Percentiles rank a stretch among this genome's conserved stretches.
Evolutionary conservation across 2,329 filamentous ascomycete genomes (phyloP).

Genomic region (Pyrenochaeta sp.): DNA sequence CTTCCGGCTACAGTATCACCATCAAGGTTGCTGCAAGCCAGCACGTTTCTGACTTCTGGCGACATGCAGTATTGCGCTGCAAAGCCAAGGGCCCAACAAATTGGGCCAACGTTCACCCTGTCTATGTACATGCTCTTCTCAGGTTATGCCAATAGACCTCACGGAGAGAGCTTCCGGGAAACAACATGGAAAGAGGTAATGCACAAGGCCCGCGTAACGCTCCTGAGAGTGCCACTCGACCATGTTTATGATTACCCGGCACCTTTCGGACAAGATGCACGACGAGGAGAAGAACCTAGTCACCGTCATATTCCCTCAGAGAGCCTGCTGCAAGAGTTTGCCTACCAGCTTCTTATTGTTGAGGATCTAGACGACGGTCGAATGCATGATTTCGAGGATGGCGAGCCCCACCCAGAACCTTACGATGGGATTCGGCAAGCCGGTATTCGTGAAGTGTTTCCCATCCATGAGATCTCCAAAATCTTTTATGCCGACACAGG

Average conservation of each 20-base stretch:
- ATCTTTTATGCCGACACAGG: conserved; percentile 94
- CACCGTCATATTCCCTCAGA: conserved; percentile 51
- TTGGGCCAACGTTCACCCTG: conserved; percentile 85
- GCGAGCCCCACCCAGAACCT: conserved; percentile 62
- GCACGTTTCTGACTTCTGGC: conserved; percentile 85
- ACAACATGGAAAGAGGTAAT: conserved; percentile 95
- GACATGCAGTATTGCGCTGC: conserved; percentile 81
- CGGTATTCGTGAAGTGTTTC: conserved; percentile 72
- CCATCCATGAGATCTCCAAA: conserved; percentile 81
- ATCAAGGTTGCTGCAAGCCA: conserved; percentile 89
- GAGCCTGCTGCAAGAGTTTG: conserved; percentile 68
- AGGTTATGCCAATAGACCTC: conserved; percentile 71
- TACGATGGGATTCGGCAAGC: conserved; percentile 70
- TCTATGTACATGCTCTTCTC: conserved; percentile 96
- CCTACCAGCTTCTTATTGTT: conserved; percentile 81
- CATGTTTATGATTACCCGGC: conserved; percentile 58
- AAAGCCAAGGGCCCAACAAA: conserved; percentile 73
- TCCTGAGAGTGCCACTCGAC: conserved; percentile 74
- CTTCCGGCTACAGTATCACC: conserved; percentile 86
- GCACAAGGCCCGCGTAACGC: conserved; percentile 86
- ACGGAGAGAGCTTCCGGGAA: conserved; percentile 67
- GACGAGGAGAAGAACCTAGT: conserved; percentile 19
- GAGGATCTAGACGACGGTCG: conserved; percentile 81
- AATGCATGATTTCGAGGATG: conserved; percentile 72
- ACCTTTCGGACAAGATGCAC: conserved; percentile 24